phyloP scores from a whole-genome alignment of 768 basidiomycete genomes.

The Daedaleopsis nitida region DNA sequence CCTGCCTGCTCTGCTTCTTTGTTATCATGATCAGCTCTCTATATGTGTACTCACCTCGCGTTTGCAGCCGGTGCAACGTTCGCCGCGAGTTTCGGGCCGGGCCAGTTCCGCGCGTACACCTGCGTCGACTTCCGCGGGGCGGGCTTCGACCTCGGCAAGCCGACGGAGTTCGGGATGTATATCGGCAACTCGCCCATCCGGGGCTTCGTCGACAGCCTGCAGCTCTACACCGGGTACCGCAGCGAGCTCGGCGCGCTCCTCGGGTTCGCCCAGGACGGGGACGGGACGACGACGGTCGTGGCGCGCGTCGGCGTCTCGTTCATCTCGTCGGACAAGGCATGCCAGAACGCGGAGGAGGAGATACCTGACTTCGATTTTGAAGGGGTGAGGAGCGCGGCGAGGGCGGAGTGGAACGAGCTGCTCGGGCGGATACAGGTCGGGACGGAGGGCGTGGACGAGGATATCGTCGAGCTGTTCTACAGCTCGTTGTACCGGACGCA shows the following conservation, averaged over 20 bases:
- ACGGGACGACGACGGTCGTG: constrained; percentile 45
- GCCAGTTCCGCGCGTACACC: constrained; percentile 56
- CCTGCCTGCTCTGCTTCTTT: neutral
- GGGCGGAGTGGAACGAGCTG: constrained; percentile 58
- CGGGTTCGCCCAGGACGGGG: constrained; percentile 48
- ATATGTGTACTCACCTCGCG: neutral
- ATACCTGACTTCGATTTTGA: constrained; percentile 62
- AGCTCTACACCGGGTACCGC: constrained; percentile 51
- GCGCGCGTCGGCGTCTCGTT: constrained; percentile 68
- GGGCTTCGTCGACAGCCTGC: constrained; percentile 46
- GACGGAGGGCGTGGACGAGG: constrained; percentile 45
- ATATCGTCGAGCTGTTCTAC: constrained; percentile 58
- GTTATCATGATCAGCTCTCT: no score
- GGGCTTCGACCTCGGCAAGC: constrained; percentile 36
- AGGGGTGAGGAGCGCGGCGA: constrained; percentile 42
- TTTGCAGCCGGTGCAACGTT: constrained; percentile 42
- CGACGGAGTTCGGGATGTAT: constrained; percentile 59
- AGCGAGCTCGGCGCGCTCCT: constrained; percentile 56
- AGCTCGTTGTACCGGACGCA: constrained; percentile 67
- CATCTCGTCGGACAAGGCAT: constrained; percentile 62
- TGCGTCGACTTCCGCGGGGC: constrained; percentile 64
- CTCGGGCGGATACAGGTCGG: constrained; percentile 57
- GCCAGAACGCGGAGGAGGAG: constrained; percentile 60
- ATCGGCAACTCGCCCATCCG: constrained; percentile 49
- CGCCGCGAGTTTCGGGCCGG: constrained; percentile 61